These are phyloP conservation scores for Venturia carpophila DNA, from an alignment of 2,329 filamentous ascomycete genomes.

Conservation along the genomic window DNA sequence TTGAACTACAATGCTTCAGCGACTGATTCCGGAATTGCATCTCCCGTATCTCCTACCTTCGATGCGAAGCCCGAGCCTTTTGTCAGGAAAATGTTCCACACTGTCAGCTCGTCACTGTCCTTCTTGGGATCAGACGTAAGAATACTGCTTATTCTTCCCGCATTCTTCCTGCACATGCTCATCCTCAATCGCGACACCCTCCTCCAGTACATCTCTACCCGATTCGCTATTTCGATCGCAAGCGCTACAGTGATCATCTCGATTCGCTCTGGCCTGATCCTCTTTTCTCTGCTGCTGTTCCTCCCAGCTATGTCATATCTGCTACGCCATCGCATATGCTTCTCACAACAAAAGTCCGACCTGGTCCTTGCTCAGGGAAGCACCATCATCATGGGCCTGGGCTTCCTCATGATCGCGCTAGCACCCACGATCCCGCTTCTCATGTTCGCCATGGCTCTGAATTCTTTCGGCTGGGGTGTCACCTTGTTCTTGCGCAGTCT, in stretches of 20 bases:
- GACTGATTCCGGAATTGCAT: background rate
- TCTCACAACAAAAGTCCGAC: slow-evolving; percentile 26
- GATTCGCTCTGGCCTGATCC: slow-evolving; percentile 25
- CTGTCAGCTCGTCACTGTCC: slow-evolving; percentile 22
- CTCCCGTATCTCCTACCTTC: background rate
- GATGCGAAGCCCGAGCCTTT: background rate
- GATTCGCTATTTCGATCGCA: slow-evolving; percentile 42
- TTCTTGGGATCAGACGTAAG: slow-evolving; percentile 29
- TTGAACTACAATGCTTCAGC: slow-evolving; percentile 22
- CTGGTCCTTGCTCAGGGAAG: slow-evolving; percentile 28
- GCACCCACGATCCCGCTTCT: slow-evolving; percentile 26
- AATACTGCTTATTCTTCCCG: slow-evolving; percentile 26
- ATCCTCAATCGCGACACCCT: slow-evolving; percentile 29
- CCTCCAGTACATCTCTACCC: slow-evolving; percentile 47
- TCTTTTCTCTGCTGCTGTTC: slow-evolving; percentile 27
- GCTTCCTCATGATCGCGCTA: slow-evolving; percentile 27
- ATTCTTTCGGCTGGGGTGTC: slow-evolving; percentile 41
- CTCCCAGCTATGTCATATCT: slow-evolving; percentile 26
- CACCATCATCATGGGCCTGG: slow-evolving; percentile 24
- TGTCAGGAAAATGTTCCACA: slow-evolving; percentile 5
- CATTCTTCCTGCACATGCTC: slow-evolving; percentile 27
- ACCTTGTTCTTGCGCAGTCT: slow-evolving; percentile 40
- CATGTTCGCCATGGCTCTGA: slow-evolving; percentile 37
- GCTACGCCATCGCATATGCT: slow-evolving; percentile 21
- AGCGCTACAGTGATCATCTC: slow-evolving; percentile 29